Evolutionary conservation across 148 eudicot genomes (phyloP).

Genomic region (Nepenthes mirabilis): DNA sequence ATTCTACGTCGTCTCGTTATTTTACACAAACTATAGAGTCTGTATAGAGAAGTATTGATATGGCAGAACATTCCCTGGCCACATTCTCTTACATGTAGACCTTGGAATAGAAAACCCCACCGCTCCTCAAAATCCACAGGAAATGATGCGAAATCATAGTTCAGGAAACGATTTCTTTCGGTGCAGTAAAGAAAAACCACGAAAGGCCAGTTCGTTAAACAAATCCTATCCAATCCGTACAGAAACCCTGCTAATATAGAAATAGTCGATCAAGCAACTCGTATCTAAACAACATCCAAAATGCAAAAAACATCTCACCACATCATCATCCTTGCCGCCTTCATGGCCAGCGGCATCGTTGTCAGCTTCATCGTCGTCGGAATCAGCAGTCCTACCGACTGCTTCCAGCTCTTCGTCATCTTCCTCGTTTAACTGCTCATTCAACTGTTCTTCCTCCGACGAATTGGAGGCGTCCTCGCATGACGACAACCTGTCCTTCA

Average conservation of each 20-base stretch:
- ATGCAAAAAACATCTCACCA: constrained; percentile 1
- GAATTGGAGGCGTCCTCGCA: constrained; percentile 34
- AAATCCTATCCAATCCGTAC: too few relatives aligned
- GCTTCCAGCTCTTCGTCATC: constrained; percentile 68
- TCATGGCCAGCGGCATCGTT: constrained; percentile 12
- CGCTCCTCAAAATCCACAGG: too few relatives aligned
- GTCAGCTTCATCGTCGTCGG: constrained; percentile 27
- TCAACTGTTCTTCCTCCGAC: constrained; percentile 39
- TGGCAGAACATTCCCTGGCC: too few relatives aligned
- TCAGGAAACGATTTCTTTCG: too few relatives aligned
- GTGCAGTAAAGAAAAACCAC: too few relatives aligned
- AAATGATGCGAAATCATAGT: too few relatives aligned
- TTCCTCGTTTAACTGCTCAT: constrained; percentile 30
- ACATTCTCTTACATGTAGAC: too few relatives aligned
- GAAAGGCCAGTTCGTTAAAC: too few relatives aligned
- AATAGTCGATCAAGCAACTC: not conserved
- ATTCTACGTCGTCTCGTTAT: too few relatives aligned
- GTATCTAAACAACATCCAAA: not conserved
- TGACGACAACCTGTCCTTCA: constrained; percentile 24
- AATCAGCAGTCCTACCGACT: constrained; percentile 37
- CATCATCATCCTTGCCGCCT: constrained; percentile 21
- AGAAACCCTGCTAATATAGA: not conserved
- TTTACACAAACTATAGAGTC: too few relatives aligned
- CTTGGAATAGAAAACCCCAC: too few relatives aligned
- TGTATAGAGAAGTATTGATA: too few relatives aligned